Conservation (phyloP, 306 rosid genomes). For the Trifolium repens region DNA sequence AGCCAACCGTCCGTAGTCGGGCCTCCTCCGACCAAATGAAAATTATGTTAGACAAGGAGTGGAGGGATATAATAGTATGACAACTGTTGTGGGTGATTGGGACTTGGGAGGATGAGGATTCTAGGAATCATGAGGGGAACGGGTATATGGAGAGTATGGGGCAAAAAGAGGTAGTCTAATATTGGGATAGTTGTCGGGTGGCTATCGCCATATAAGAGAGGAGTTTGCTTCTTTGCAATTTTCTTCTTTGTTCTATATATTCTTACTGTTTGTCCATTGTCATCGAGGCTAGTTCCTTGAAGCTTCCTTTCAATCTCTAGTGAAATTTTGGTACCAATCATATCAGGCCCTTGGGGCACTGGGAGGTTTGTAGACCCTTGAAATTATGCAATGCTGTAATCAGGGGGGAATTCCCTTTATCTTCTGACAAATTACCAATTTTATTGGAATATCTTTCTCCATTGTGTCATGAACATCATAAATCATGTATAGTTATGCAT, state of each 20-base stretch:
- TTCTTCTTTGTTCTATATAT: neutral
- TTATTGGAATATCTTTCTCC: slow-evolving; percentile 17
- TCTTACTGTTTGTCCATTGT: too few species aligned
- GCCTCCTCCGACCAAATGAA: neutral
- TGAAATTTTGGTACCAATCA: neutral
- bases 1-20: neutral
- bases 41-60: neutral
- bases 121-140: neutral
- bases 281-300: neutral
- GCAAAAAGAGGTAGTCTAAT: neutral
- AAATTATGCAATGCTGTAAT: neutral
- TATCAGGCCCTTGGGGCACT: neutral
- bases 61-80: neutral
- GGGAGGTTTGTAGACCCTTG: neutral
- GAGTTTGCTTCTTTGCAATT: neutral
- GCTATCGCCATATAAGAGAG: neutral
- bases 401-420: slow-evolving; percentile 1
- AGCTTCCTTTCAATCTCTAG: neutral
- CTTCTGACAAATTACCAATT: neutral
- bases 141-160: neutral
- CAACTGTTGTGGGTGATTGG: neutral
- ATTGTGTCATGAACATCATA: neutral
- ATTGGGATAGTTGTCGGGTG: neutral
- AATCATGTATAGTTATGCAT: neutral
- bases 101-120: neutral